A percentile compares a stretch with the other conserved stretches of the same genome.
Evolutionary conservation across 768 basidiomycete genomes (phyloP).

Genomic region (Cystobasidium tubakii): DNA sequence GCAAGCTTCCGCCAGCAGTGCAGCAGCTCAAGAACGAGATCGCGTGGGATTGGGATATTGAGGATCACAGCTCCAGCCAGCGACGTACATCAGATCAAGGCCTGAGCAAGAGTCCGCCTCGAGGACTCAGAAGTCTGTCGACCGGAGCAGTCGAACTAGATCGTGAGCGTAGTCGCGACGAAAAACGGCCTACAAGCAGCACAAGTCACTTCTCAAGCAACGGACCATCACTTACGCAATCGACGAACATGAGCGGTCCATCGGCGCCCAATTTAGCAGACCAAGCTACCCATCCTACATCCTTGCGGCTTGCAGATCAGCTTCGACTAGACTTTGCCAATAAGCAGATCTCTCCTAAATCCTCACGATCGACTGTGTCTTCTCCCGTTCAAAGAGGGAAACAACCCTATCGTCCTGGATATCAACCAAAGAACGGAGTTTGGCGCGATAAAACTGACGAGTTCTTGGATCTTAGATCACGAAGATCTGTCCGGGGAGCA

Average conservation of each 20-base stretch:
- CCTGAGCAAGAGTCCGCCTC: conserved; percentile 1
- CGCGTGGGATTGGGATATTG: neutral
- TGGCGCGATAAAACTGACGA: conserved; percentile 74
- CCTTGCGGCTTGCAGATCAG: conserved; percentile 25
- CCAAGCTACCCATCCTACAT: conserved; percentile 14
- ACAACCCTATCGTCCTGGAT: conserved; percentile 70
- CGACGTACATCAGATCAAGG: neutral
- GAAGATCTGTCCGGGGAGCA: conserved; percentile 58
- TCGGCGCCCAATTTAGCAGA: neutral
- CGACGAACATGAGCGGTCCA: neutral
- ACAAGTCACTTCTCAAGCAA: neutral
- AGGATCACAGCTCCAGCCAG: neutral
- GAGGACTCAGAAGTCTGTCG: conserved; percentile 25
- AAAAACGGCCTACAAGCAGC: neutral
- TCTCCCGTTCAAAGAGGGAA: neutral
- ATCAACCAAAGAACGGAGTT: conserved; percentile 78
- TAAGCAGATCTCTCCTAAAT: conserved; percentile 1
- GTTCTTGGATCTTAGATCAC: conserved; percentile 55
- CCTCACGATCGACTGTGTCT: neutral
- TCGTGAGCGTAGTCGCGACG: neutral
- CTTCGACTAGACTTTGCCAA: conserved; percentile 31
- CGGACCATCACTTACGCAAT: neutral
- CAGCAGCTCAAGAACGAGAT: conserved; percentile 30
- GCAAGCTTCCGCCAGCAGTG: conserved; percentile 21
- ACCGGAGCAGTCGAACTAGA: neutral